Evolutionary conservation across 176 grass and related monocot species (phyloP).

Genomic region (Poa pratensis): DNA sequence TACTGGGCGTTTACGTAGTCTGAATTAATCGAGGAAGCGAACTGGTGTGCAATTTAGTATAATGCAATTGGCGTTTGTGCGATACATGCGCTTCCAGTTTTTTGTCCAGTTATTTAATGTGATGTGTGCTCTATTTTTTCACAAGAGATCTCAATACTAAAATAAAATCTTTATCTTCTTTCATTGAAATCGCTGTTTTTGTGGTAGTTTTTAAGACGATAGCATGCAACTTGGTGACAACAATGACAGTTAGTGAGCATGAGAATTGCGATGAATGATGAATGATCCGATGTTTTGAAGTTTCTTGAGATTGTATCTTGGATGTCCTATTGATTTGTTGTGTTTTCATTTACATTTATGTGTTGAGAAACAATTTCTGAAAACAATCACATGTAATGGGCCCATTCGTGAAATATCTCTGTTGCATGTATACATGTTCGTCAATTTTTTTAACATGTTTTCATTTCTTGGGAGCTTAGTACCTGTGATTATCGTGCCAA

Average conservation of each 20-base stretch:
- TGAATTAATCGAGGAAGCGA: not conserved
- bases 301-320: conserved; percentile 12
- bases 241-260: not conserved
- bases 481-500: not conserved
- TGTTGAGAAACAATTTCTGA: not conserved
- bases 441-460: not conserved
- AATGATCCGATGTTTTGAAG: not conserved
- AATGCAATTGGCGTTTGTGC: not conserved
- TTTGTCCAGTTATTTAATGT: not conserved
- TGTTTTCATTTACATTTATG: conserved; percentile 13
- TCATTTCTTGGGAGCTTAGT: not conserved
- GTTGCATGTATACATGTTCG: not conserved
- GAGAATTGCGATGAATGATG: not conserved
- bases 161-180: not conserved
- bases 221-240: not conserved
- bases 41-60: not conserved
- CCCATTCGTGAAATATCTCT: not conserved
- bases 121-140: not conserved
- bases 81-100: not conserved
- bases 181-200: not conserved
- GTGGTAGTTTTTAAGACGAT: not conserved
- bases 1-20: not conserved
- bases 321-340: not conserved
- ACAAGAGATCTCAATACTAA: not conserved
- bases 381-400: conserved; percentile 17